Evolutionary conservation across 306 rosid genomes (phyloP), one percentile per base, ranked within the genome.

Genomic region (Parietaria judaica): DNA sequence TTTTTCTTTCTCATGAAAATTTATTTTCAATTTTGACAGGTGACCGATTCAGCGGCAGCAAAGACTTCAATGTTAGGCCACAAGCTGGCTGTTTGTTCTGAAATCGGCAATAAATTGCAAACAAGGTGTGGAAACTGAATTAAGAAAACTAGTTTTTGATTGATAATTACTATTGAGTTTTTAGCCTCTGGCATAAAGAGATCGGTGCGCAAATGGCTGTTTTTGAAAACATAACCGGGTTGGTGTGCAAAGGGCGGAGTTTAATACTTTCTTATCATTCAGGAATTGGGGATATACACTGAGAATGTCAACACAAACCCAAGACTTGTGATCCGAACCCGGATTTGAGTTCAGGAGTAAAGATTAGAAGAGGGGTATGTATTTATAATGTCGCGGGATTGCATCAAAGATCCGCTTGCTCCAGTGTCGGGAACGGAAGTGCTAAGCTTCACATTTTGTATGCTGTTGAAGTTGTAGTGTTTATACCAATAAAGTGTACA

Each of bases 261-360:
- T 41, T 67, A 43, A 55, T 53, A 47, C 14, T 34, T 62, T 34
- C 23, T 6, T 6, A 51, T 60, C 66, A 65, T 53, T 65, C 95
- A 86, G 95, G 88, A 77, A 81, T 72, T 57, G 72, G 75, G 88
- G 94, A n/a, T 61, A 77, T 92, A 67, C 85, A 82, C 74, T 85
- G 79, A 80, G 50, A 37, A 45, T 35, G 31, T 23, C 31, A 23
- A 53, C 70, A 65, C 8, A 36, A 47, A 43, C 14, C 66, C 51
- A 52, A 60, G 49, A 51, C 66, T 70, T 66, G 53, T 9, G 53
- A 49, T 49, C 53, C n/a, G 53, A 1, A 44, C 8, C 14, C 62
- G 47, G 64, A 64, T 75, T 72, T 62, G 53, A 51, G 59, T 65
- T 60, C 66, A 51, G 57, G 61, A 65, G 51, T 68, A 47, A 73